Conservation (phyloP, 345 rosid genomes). For the Corchorus olitorius region DNA sequence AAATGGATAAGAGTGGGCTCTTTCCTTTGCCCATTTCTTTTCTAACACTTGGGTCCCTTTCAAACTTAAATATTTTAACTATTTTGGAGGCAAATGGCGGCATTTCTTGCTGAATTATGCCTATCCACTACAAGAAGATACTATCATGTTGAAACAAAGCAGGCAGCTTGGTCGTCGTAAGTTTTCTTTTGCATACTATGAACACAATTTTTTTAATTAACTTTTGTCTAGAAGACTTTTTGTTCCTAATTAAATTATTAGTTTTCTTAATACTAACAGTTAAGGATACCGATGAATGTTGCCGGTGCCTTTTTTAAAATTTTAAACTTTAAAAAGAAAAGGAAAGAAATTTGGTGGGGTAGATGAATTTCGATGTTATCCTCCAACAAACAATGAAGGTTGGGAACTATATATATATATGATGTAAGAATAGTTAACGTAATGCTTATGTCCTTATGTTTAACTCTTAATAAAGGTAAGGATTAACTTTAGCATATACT, state of each 20-base stretch:
- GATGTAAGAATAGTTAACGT: background rate
- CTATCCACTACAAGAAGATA: constrained; percentile 14
- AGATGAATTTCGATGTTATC: background rate
- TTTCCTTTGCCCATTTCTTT: background rate
- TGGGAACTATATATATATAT: background rate
- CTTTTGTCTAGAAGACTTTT: background rate
- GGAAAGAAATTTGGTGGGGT: background rate
- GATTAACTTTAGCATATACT: background rate
- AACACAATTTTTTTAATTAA: background rate
- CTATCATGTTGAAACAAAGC: background rate
- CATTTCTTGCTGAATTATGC: constrained; percentile 15
- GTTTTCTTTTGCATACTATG: background rate
- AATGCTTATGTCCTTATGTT: background rate
- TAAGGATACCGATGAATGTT: background rate
- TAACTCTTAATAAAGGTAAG: background rate
- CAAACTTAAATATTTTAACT: background rate
- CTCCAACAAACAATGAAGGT: background rate
- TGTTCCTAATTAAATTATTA: background rate
- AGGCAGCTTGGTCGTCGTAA: constrained; percentile 7
- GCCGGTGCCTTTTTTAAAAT: background rate
- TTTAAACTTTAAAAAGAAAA: background rate
- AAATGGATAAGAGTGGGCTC: constrained; percentile 3
- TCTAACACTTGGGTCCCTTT: constrained; percentile 5
- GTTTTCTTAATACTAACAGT: background rate
- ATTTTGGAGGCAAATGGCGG: constrained; percentile 18